Base-by-base conservation (phyloP, 371 early-diverging fungal species). In the Mucor lusitanicus region DNA sequence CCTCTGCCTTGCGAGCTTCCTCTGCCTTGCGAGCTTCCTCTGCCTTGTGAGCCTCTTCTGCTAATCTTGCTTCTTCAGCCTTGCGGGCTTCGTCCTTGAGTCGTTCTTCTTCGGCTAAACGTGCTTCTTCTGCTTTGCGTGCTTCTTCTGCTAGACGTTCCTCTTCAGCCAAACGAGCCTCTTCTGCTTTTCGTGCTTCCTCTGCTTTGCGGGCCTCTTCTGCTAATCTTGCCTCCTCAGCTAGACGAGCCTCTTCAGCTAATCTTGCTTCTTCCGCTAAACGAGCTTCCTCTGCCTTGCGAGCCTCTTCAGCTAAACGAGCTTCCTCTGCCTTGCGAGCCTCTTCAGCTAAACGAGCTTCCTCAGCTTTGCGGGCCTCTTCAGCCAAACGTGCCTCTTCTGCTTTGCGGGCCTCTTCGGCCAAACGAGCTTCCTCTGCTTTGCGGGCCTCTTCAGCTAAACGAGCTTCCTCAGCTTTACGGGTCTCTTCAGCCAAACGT, bases 281-380 rank as follows among this genome's bases (percentile, higher is more conserved):
- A 3, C 63, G 48, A 0, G 19, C 44, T 44, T 67, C 67, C 19
- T 61, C 56, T 13, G 27, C 57, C 5, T 30, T 1, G 13, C 56
- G 15, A 2, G n/a, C 39, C 46, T 70, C 66, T 39, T 71, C 71
- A 23, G 48, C 59, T 44, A 39, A 53, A 6, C 66, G 37, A 8
- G 19, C 56, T 25, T 54, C 67, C 44, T 67, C 67, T 21, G 33
- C 66, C 7, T n/a, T 19, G n/a, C 55, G 15, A 28, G 35, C 65
- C 30, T 64, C 62, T 61, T 69, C 64, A 11, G 39, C 32, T 37
- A 28, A 30, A 30, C 30, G 30, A 3, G 30, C 30, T 30, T 30
- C 30, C 6, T 56, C 55, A n/a, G 55, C 56, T 12, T 25, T 21
- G 13, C 63, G 33, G 1, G 42, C 61, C 27, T 67, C 67, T 67